Evolutionary conservation across 441 rosid genomes (phyloP).

Genomic region (Erysimum cheiri): DNA sequence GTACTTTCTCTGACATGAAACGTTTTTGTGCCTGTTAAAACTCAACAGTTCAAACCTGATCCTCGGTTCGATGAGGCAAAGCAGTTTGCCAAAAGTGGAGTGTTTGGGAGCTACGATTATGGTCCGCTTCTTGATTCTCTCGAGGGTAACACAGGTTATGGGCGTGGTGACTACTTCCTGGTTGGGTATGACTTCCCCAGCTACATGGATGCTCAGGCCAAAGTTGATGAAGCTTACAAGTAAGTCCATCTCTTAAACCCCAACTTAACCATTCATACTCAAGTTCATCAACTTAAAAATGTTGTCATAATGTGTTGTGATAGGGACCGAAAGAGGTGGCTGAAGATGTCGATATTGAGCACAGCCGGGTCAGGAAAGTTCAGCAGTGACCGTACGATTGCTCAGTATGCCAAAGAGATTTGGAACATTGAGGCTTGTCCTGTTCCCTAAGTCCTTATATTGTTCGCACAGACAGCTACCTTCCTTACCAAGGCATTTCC

Average conservation of each 20-base stretch:
- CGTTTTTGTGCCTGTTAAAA: slow-evolving; percentile 21
- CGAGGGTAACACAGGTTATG: slow-evolving; percentile 89
- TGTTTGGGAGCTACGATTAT: slow-evolving; percentile 87
- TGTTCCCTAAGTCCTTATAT: slow-evolving; percentile 53
- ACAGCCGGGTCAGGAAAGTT: slow-evolving; percentile 94
- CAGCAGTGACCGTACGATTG: slow-evolving; percentile 86
- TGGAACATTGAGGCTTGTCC: slow-evolving; percentile 86
- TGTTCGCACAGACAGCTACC: not conserved
- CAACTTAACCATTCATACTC: slow-evolving; percentile 18
- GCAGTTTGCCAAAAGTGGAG: slow-evolving; percentile 81
- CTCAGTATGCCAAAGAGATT: slow-evolving; percentile 86
- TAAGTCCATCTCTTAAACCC: slow-evolving; percentile 48
- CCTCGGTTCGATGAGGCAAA: slow-evolving; percentile 95
- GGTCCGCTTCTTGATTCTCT: slow-evolving; percentile 85
- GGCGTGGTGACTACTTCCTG: slow-evolving; percentile 94
- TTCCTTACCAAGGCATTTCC: slow-evolving; percentile 33
- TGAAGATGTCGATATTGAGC: slow-evolving; percentile 91
- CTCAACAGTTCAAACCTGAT: slow-evolving; percentile 84
- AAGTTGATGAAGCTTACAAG: slow-evolving; percentile 88
- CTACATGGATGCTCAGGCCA: slow-evolving; percentile 86
- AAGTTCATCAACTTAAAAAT: slow-evolving; percentile 12
- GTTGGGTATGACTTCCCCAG: slow-evolving; percentile 88
- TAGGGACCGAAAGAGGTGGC: slow-evolving; percentile 86
- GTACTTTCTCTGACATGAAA: slow-evolving; percentile 35
- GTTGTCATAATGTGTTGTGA: slow-evolving; percentile 9